These are phyloP conservation scores for Candida stauntonica DNA, from an alignment of 805 yeast species.

Conservation along the genomic window DNA sequence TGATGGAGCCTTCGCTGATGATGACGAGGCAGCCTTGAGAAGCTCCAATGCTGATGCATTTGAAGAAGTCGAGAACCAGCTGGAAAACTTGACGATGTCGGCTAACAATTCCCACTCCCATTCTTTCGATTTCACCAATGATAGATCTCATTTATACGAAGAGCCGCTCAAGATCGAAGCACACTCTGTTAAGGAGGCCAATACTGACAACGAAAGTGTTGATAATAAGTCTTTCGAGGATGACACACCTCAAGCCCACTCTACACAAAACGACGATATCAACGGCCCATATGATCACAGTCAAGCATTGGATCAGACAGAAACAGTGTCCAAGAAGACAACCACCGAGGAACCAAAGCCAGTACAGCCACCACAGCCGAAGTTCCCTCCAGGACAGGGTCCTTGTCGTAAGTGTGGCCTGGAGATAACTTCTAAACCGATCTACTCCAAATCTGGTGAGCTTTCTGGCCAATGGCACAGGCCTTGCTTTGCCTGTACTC, in stretches of 20 bases:
- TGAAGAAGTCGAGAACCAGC: slow-evolving; percentile 19
- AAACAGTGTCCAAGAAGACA: too few species aligned
- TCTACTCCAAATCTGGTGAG: slow-evolving; percentile 79
- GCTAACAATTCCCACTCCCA: slow-evolving; percentile 3
- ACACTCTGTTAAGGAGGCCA: slow-evolving; percentile 16
- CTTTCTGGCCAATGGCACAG: slow-evolving; percentile 94
- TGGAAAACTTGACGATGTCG: slow-evolving; percentile 17
- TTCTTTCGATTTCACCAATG: slow-evolving; percentile 10
- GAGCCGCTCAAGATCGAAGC: slow-evolving; percentile 9
- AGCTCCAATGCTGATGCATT: slow-evolving; percentile 13
- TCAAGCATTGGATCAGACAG: too few species aligned
- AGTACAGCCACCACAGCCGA: neutral
- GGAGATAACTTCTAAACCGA: slow-evolving; percentile 57
- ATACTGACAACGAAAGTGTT: slow-evolving; percentile 11
- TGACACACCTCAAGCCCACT: slow-evolving; percentile 1
- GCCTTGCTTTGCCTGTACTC: slow-evolving; percentile 70
- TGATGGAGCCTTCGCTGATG: neutral
- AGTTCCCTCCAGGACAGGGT: slow-evolving; percentile 59
- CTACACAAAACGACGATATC: neutral
- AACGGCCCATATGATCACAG: too few species aligned
- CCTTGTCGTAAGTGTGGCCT: slow-evolving; percentile 74
- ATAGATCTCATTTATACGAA: neutral
- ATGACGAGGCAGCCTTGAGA: too few species aligned
- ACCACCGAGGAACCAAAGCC: neutral
- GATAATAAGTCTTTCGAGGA: neutral